phyloP scores from a whole-genome alignment of 129 eudicot species.

The Arctium minus region DNA sequence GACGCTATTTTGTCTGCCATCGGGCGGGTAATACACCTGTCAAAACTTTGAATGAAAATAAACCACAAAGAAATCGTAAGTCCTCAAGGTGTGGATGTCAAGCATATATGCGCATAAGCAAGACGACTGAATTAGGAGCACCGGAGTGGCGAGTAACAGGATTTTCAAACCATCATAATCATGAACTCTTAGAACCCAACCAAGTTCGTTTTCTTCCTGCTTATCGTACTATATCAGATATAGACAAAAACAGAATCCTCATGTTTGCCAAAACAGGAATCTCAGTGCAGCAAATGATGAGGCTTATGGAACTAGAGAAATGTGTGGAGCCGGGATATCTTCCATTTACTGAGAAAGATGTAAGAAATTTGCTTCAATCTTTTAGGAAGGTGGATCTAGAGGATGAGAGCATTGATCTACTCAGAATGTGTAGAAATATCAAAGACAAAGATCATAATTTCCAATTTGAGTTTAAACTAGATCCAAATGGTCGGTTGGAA shows the following conservation, averaged over 20 bases:
- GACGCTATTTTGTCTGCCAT: conserved; percentile 98
- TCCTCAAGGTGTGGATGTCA: conserved; percentile 95
- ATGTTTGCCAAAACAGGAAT: conserved; percentile 98
- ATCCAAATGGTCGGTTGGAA: conserved; percentile 68
- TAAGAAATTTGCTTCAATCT: conserved; percentile 89
- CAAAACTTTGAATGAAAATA: conserved; percentile 60
- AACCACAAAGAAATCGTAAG: conserved; percentile 90
- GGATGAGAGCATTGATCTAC: conserved; percentile 85
- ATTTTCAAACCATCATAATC: conserved; percentile 88
- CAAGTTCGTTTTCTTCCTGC: conserved; percentile 99
- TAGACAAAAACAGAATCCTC: conserved; percentile 82
- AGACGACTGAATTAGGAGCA: conserved; percentile 70
- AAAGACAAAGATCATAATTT: conserved; percentile 92
- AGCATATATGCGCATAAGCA: conserved; percentile 96
- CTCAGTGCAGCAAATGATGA: conserved; percentile 98
- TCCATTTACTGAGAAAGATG: conserved; percentile 95
- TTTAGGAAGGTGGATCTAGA: conserved; percentile 89
- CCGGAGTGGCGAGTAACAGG: conserved; percentile 98
- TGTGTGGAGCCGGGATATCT: conserved; percentile 90
- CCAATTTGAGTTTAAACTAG: conserved; percentile 72
- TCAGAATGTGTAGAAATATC: conserved; percentile 89
- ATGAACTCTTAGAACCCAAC: conserved; percentile 81
- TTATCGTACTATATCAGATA: conserved; percentile 83
- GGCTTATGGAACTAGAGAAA: conserved; percentile 96
- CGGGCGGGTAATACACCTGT: conserved; percentile 96